phyloP scores from a whole-genome alignment of 2,329 filamentous ascomycete species.

The Metarhizium sp. region DNA sequence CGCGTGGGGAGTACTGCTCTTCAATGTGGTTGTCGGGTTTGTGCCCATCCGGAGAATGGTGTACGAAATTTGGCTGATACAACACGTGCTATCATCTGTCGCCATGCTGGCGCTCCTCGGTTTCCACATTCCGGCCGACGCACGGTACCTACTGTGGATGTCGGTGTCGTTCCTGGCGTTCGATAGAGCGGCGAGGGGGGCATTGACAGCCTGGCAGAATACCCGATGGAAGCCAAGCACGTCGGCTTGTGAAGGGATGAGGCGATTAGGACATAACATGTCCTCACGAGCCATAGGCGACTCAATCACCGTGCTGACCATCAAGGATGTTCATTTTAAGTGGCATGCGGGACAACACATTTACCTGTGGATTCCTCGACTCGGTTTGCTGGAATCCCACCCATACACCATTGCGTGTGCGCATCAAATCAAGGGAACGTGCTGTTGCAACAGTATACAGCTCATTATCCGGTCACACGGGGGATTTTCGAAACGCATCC shows the following conservation, averaged over 20 bases:
- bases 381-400: constrained; percentile 47
- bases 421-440: constrained; percentile 38
- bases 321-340: constrained; percentile 49
- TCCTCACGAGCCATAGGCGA: constrained; percentile 38
- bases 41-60: constrained; percentile 54
- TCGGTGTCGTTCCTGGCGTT: constrained; percentile 52
- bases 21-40: constrained; percentile 55
- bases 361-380: constrained; percentile 48
- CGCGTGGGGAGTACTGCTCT: constrained; percentile 56
- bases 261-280: constrained; percentile 42
- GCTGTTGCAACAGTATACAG: constrained; percentile 50
- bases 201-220: constrained; percentile 43
- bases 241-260: constrained; percentile 36
- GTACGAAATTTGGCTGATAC: constrained; percentile 61
- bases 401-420: constrained; percentile 54
- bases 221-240: constrained; percentile 30
- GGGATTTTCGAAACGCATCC: constrained; percentile 47
- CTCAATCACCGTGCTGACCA: constrained; percentile 46
- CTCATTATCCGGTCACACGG: constrained; percentile 45
- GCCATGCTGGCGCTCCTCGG: constrained; percentile 55
- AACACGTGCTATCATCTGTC: constrained; percentile 54
- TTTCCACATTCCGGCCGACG: constrained; percentile 50
- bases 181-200: constrained; percentile 47
- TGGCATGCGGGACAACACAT: constrained; percentile 53
- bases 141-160: constrained; percentile 57